Evolutionary conservation across 192 early-diverging fungal genomes (phyloP), one percentile per base, ranked within the genome.

Genomic region (Podila minutissima): DNA sequence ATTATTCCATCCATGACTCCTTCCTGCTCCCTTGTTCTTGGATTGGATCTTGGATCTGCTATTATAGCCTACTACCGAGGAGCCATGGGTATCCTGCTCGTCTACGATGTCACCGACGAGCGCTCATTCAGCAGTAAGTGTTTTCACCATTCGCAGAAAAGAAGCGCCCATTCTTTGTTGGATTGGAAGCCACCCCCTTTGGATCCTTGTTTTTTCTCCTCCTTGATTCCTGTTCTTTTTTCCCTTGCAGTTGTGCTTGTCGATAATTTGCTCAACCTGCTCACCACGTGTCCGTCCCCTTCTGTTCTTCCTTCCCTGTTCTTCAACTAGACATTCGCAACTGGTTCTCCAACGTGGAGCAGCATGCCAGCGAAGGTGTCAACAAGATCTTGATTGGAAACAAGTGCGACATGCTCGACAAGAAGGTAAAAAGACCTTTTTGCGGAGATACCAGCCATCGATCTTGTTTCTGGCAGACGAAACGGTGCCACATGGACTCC

Each of bases 311-410:
- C 55, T 19, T 58, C n/a, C 24, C 0, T 57, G n/a, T n/a, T 17
- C 46, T 35, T 24, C 19, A n/a, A 66, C 13, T 72, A 96, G 94
- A 99, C 86, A 97, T 99, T 74, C 91, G 97, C 79, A 99, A 97
- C 88, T 99, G 98, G 98, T 97, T 98, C 82, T 94, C 95, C 71
- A 99, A 99, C 86, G 97, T 99, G 81, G 98, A 99, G 83, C 97
- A 99, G 82, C 95, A 99, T 82, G 98, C 98, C 51, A 97, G 93
- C 83, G 97, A 98, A 83, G 97, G 96, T 63, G 98, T 99, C 19
- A 97, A 98, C 89, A 97, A 97, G 85, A 97, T 99, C 50, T 90
- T 99, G 62, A 95, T 99, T 85, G 98, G 97, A 64, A 99, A 99
- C 91, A 99, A 99, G 81, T 98, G 97, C 84, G 98, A 99, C 85